Evolutionary conservation across 352 stramenopile species (phyloP), one percentile per base, ranked within the genome.

Genomic region (Phytopythium litorale): DNA sequence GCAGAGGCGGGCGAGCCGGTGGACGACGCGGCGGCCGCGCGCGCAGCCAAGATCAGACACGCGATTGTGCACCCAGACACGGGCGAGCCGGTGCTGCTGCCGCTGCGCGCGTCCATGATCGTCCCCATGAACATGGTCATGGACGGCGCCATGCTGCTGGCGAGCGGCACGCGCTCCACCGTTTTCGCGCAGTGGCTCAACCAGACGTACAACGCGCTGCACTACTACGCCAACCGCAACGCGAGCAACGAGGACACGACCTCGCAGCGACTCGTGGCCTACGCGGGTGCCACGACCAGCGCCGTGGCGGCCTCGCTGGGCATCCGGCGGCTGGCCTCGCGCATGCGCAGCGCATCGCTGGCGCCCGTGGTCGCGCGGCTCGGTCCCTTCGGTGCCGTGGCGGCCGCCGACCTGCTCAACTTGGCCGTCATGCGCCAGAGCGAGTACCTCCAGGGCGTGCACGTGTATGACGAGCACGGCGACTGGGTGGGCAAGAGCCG

Each of bases 151-250:
- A 96, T 96, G 87, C 70, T 96, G 51, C 66, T 91, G 58, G 87
- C 87, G 49, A 78, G 75, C 53, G 80, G 79, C 37, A 88, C 82
- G 12, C 53, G 64, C 49, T 78, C 81, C 56, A 93, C 85, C 21
- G 67, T 94, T 63, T 78, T 89, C 19, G 83, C 83, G 33, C 87
- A 96, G 60, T 93, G 81, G 85, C 81, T 96, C 48, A 96, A 96
- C 64, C 87, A 96, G 67, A 92, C 84, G 45, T 96, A 96, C 78
- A 96, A 96, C 60, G 87, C 87, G n/a, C 68, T 94, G 58, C 87
- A 96, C 70, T 96, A 96, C 70, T 94, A 93, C 66, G 87, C 87
- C 59, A 96, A 96, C 63, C 87, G 84, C 60, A 96, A 96, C 56
- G 83, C 83, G 11, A 90, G 79, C 28, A 94, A 94, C 60, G 75